Percentiles rank a stretch among this genome's conserved stretches.
These are phyloP conservation scores for Musa acuminata DNA, from an alignment of 176 grass and related monocot species.

Conservation along the genomic window DNA sequence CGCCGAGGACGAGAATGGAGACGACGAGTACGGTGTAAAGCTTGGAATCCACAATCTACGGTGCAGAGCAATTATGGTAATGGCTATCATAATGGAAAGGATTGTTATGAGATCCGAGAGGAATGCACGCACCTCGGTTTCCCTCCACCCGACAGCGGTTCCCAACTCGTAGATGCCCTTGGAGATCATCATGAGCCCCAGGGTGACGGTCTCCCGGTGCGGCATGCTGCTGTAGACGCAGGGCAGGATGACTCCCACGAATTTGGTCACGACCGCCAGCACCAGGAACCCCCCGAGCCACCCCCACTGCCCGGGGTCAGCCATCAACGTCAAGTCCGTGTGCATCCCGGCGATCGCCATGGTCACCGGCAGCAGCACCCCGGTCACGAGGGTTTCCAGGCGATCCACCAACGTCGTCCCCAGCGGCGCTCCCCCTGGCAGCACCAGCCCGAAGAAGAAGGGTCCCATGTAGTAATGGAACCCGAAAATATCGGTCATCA, in stretches of 20 bases:
- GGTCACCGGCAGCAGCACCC: conserved; percentile 60
- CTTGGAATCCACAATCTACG: background rate
- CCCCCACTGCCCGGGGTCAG: background rate
- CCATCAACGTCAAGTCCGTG: conserved; percentile 33
- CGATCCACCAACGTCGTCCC: conserved; percentile 64
- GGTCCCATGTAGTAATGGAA: background rate
- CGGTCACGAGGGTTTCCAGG: conserved; percentile 54
- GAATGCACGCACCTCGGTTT: conserved; percentile 32
- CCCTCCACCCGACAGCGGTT: conserved; percentile 50
- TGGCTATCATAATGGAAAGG: too few relatives aligned
- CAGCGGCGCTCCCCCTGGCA: conserved; percentile 76
- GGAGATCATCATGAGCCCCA: conserved; percentile 67
- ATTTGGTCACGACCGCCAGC: conserved; percentile 39
- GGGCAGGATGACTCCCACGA: conserved; percentile 48
- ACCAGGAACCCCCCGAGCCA: conserved; percentile 40
- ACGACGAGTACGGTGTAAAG: conserved; percentile 21
- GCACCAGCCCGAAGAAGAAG: conserved; percentile 69
- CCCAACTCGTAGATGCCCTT: conserved; percentile 81
- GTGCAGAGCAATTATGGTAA: background rate
- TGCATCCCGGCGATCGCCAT: conserved; percentile 50
- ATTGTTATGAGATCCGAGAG: too few relatives aligned
- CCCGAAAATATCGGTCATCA: conserved; percentile 44
- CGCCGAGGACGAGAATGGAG: conserved; percentile 38
- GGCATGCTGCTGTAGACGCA: conserved; percentile 58
- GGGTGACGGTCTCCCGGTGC: conserved; percentile 39